Evolutionary conservation across 768 basidiomycete genomes (phyloP), one percentile per base, ranked within the genome.

Genomic region (Cytidiella melzeri): DNA sequence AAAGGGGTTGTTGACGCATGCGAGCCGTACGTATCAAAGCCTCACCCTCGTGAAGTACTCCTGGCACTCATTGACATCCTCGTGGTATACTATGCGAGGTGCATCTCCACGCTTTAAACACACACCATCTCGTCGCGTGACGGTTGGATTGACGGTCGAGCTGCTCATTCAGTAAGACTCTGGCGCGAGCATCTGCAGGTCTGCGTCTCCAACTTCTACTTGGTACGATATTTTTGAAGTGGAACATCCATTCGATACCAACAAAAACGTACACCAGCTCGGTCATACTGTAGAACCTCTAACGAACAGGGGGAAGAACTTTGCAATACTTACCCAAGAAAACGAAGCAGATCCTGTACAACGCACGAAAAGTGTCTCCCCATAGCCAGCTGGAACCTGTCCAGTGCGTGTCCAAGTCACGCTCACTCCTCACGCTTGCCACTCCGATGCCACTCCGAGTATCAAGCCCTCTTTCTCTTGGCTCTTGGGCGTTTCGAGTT

Each of bases 51-150:
- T 36, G 41, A 15, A 26, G 24, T 49, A 52, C 23, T n/a, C 15
- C 15, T 37, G n/a, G n/a, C n/a, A n/a, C n/a, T n/a, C 19, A 40
- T 34, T 51, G 39, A 47, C 43, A 43, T n/a, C n/a, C n/a, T n/a
- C 34, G 23, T 23, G 41, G 54, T 43, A 27, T 36, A 47, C 52
- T n/a, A n/a, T n/a, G n/a, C n/a, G n/a, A 88, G 87, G 26, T 79
- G 91, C 57, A 86, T 93, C 41, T 88, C 84, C 12, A 92, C 91
- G 5, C 95, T 97, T 94, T 94, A 97, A 65, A 94, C 92, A 0
- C 83, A 93, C 66, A 92, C 89, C 0, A 64, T 95, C 26, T 75
- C 89, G 0, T 80, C 88, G 1, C 80, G 91, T 26, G 92, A 94
- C 63, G n/a, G n/a, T n/a, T n/a, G n/a, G n/a, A n/a, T n/a, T n/a